phyloP scores from a whole-genome alignment of 371 early-diverging fungal genomes.

The Coemansia sp. region DNA sequence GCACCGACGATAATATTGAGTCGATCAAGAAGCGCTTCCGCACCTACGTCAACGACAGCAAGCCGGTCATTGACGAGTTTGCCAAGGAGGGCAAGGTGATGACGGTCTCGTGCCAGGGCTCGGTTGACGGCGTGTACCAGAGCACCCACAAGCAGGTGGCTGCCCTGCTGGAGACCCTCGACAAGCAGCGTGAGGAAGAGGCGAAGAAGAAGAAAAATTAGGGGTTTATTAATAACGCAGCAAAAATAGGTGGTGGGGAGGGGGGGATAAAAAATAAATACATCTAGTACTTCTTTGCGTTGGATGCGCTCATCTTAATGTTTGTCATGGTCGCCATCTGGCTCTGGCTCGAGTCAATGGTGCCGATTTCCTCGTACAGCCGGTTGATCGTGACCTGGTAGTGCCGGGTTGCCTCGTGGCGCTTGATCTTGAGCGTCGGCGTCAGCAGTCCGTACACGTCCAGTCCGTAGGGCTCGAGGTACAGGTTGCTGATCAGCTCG shows the following conservation, averaged over 20 bases:
- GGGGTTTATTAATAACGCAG: no score
- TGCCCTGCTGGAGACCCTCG: slow-evolving; percentile 12
- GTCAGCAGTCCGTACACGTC: slow-evolving; percentile 73
- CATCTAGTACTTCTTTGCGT: slow-evolving; percentile 18
- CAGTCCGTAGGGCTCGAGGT: slow-evolving; percentile 52
- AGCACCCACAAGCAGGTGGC: slow-evolving; percentile 24
- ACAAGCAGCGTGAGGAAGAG: neutral
- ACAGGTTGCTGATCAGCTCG: slow-evolving; percentile 65
- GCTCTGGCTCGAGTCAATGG: slow-evolving; percentile 25
- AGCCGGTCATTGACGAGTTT: slow-evolving; percentile 88
- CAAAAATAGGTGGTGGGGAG: no score
- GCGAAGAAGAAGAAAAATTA: neutral
- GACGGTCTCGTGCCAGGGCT: slow-evolving; percentile 41
- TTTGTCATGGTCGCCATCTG: slow-evolving; percentile 44
- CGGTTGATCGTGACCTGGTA: slow-evolving; percentile 47
- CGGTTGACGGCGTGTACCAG: slow-evolving; percentile 47
- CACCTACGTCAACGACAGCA: slow-evolving; percentile 79
- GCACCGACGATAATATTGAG: slow-evolving; percentile 94
- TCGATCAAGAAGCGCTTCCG: slow-evolving; percentile 93
- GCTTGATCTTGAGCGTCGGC: slow-evolving; percentile 83
- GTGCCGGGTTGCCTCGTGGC: slow-evolving; percentile 63
- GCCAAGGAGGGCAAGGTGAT: slow-evolving; percentile 71
- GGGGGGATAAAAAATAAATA: slow-evolving; percentile 6
- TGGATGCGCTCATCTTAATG: slow-evolving; percentile 23
- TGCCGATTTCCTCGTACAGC: slow-evolving; percentile 46